Evolutionary conservation across 2,329 filamentous ascomycete species (phyloP).

Genomic region (Aureobasidium sp.): DNA sequence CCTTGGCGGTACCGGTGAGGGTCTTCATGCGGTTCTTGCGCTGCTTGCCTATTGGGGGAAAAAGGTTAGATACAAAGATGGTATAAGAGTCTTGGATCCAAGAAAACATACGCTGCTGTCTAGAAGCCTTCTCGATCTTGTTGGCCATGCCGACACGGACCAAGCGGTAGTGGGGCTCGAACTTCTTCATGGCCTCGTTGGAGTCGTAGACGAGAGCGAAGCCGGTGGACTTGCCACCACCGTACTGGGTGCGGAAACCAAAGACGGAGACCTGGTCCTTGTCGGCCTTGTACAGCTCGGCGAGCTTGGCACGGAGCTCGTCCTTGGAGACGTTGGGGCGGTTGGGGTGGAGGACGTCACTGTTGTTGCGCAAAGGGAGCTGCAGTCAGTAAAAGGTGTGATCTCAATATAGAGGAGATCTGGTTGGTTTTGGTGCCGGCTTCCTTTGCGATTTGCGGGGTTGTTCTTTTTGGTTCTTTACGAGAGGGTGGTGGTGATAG

Average conservation of each 20-base stretch:
- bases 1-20: constrained; percentile 94
- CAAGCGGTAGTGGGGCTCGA: constrained; percentile 97
- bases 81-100: constrained; percentile 14
- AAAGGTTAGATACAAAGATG: neutral
- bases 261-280: constrained; percentile 98
- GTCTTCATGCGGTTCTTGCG: constrained; percentile 99
- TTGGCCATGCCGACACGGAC: constrained; percentile 84
- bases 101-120: constrained; percentile 95
- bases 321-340: constrained; percentile 98
- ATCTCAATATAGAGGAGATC: constrained; percentile 16
- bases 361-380: constrained; percentile 36
- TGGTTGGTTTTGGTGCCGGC: neutral
- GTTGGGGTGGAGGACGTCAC: constrained; percentile 99
- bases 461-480: too few species aligned
- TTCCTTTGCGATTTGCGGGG: too few species aligned
- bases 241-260: constrained; percentile 96
- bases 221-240: constrained; percentile 99
- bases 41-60: constrained; percentile 75
- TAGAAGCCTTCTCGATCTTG: constrained; percentile 95
- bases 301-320: constrained; percentile 91
- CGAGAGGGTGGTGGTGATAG: neutral
- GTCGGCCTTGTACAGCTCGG: constrained; percentile 93
- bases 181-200: constrained; percentile 98
- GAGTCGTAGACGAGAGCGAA: constrained; percentile 99
- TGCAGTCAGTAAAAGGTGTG: constrained; percentile 10